A percentile compares a stretch with the other conserved stretches of the same genome.
These are phyloP conservation scores for Thraustochytrium striatum DNA, from an alignment of 352 stramenopile genomes.

Conservation along the genomic window DNA sequence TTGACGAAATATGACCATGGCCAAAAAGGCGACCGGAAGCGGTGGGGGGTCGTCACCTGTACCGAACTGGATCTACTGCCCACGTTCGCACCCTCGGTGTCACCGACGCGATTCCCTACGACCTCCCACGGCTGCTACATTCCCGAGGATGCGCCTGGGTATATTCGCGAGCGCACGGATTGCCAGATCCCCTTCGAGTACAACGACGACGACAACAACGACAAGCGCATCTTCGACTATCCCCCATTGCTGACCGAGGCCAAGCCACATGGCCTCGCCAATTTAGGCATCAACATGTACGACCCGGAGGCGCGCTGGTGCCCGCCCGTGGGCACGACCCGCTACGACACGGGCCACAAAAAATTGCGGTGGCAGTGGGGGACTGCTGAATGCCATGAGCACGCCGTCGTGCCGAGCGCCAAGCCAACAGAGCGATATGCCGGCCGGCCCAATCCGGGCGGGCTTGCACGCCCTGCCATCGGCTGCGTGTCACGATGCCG, in stretches of 20 bases:
- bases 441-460: not conserved
- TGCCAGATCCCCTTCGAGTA: slow-evolving; percentile 20
- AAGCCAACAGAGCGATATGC: not conserved
- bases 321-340: not conserved
- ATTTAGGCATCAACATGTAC: not conserved
- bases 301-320: not conserved
- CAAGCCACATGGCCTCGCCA: not conserved
- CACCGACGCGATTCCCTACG: not conserved
- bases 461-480: not conserved
- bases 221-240: not conserved
- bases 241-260: not conserved
- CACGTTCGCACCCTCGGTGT: not conserved
- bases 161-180: not conserved
- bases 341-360: not conserved
- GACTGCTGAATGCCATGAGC: not conserved
- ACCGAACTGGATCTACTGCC: too few relatives aligned
- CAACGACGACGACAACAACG: not conserved
- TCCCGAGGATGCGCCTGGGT: not conserved
- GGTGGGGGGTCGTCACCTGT: too few relatives aligned
- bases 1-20: too few relatives aligned
- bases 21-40: too few relatives aligned
- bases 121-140: not conserved
- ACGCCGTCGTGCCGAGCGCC: not conserved
- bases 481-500: not conserved
- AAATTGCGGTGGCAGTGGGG: not conserved